A percentile compares a stretch with the other conserved stretches of the same genome.
phyloP scores from a whole-genome alignment of 495 filamentous ascomycete genomes.

The Aspergillus biplanus region DNA sequence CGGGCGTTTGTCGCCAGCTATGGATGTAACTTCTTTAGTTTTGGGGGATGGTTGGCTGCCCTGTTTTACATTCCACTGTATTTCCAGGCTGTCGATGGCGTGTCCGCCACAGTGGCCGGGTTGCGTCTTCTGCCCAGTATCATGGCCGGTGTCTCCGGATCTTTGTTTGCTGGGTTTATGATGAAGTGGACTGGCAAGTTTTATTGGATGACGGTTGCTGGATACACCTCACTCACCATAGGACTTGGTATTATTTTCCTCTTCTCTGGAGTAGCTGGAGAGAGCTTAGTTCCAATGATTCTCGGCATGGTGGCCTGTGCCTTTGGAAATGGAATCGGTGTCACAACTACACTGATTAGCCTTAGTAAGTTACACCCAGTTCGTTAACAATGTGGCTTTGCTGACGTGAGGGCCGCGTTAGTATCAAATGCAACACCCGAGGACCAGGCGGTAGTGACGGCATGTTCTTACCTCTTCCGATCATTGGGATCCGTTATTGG shows the following conservation, averaged over 20 bases:
- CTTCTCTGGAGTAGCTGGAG: constrained; percentile 57
- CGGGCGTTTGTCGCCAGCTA: constrained; percentile 69
- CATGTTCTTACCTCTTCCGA: constrained; percentile 86
- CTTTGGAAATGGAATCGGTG: constrained; percentile 68
- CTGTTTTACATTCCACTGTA: constrained; percentile 81
- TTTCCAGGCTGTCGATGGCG: constrained; percentile 73
- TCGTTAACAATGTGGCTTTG: background rate
- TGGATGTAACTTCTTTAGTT: constrained; percentile 76
- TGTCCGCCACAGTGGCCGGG: constrained; percentile 68
- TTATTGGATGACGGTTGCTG: constrained; percentile 70
- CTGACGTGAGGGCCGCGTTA: constrained; percentile 28
- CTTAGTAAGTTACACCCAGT: constrained; percentile 48
- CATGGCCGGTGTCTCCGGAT: constrained; percentile 64
- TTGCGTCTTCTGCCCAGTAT: constrained; percentile 70
- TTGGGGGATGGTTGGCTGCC: constrained; percentile 64
- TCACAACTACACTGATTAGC: constrained; percentile 71
- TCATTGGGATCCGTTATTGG: constrained; percentile 79
- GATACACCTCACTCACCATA: constrained; percentile 55
- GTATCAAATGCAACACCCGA: constrained; percentile 69
- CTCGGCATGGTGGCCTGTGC: constrained; percentile 57
- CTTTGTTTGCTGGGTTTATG: constrained; percentile 66
- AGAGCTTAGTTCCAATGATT: constrained; percentile 53
- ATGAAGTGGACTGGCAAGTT: constrained; percentile 81
- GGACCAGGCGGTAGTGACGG: constrained; percentile 80
- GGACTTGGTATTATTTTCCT: constrained; percentile 61